Percentiles rank a stretch among this genome's conserved stretches.
Evolutionary conservation across 129 eudicot species (phyloP).

Genomic region (Glebionis coronaria): DNA sequence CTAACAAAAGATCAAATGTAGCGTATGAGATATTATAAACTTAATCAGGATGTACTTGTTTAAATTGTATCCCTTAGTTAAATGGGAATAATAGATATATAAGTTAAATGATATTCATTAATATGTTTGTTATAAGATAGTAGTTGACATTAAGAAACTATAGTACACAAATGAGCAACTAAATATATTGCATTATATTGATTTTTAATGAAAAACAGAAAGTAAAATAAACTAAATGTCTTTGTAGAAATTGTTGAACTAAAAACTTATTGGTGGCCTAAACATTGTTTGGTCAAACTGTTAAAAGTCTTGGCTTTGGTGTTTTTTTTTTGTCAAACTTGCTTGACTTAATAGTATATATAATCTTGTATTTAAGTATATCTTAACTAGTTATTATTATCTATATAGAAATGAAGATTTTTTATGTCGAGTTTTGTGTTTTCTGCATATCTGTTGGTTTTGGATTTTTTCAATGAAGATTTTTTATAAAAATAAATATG

Average conservation of each 20-base stretch:
- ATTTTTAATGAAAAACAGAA: not conserved
- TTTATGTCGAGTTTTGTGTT: too few relatives aligned
- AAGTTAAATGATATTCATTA: not conserved
- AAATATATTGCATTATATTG: not conserved
- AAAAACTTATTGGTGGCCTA: slow-evolving; percentile 7
- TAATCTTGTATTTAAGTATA: not conserved
- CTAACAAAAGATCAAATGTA: slow-evolving; percentile 18
- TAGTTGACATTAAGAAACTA: not conserved
- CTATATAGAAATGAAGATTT: too few relatives aligned
- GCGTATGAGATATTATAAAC: slow-evolving; percentile 8
- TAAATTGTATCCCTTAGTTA: not conserved
- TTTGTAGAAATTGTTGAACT: slow-evolving; percentile 12
- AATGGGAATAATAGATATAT: not conserved
- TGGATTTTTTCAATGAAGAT: too few relatives aligned
- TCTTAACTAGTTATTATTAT: too few relatives aligned
- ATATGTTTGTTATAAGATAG: not conserved
- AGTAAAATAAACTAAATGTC: not conserved
- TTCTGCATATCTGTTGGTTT: too few relatives aligned
- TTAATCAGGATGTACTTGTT: slow-evolving; percentile 2
- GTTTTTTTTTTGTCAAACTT: not conserved
- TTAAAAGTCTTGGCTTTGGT: not conserved
- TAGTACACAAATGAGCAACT: too few relatives aligned
- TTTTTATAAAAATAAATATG: too few relatives aligned
- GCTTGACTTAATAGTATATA: not conserved
- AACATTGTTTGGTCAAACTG: not conserved